Evolutionary conservation across 495 filamentous ascomycete species (phyloP), one percentile per base, ranked within the genome.

Genomic region (Talaromyces stipitatus): DNA sequence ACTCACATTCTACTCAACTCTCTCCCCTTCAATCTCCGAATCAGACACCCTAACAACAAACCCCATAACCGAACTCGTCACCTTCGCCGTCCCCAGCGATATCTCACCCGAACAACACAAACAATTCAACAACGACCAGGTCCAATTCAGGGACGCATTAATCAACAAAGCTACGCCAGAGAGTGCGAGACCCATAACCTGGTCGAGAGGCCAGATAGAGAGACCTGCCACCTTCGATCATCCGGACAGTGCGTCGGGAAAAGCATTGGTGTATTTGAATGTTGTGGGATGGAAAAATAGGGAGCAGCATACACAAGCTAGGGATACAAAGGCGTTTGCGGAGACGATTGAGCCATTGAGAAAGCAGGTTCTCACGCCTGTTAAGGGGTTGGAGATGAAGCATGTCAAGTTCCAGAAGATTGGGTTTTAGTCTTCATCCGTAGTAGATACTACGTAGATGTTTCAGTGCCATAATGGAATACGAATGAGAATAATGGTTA

Each of bases 241-340:
- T 60, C 61, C 56, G 26, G 62, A 66, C 16, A 71, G 65, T 60
- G 61, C 65, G 41, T 70, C 61, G 41, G 75, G 68, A 22, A 65
- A 70, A 60, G 71, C 71, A 20, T 69, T 70, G 32, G 61, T 70
- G 48, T 63, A 69, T 41, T 59, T 82, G 0, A 56, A 77, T 28
- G 67, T 58, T 14, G 38, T 80, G 26, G 84, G 81, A 2, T 87
- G 83, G 82, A 70, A 75, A 20, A 80, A 71, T 58, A 65, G 78
- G 9, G 80, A 85, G 32, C 69, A 67, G 56, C 82, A 85, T 64
- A 63, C 67, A 66, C 57, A 64, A 57, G 77, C 70, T 23, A 72
- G 76, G 53, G 69, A 74, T 55, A 75, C 73, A 12, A 61, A 75
- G 52, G 68, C 62, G 18, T 85, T 85, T 60, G 58, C 54, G 9